These are phyloP conservation scores for Strigomonas oncopelti DNA, from an alignment of 208 protist genomes.

Conservation along the genomic window DNA sequence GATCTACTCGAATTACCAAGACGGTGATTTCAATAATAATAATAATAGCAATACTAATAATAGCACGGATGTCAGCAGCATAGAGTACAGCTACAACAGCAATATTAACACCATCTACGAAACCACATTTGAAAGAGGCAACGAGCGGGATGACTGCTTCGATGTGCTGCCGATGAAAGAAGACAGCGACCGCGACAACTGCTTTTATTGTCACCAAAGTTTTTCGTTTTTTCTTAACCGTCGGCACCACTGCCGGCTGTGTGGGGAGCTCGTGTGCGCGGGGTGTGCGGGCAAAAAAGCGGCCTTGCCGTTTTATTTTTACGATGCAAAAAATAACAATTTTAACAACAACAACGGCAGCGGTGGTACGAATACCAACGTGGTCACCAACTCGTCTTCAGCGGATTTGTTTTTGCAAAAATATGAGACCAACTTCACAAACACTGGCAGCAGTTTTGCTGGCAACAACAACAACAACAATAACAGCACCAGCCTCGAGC, in stretches of 20 bases:
- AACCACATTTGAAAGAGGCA: constrained; percentile 39
- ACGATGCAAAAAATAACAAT: constrained; percentile 10
- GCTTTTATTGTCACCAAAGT: constrained; percentile 61
- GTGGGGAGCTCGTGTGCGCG: constrained; percentile 89
- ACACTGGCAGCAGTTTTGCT: neutral
- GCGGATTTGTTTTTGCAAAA: too few species aligned
- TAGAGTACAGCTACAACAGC: neutral
- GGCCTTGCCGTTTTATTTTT: constrained; percentile 62
- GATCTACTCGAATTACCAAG: neutral
- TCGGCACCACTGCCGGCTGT: constrained; percentile 91
- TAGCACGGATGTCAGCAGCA: neutral
- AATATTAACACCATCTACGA: constrained; percentile 37
- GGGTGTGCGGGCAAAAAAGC: constrained; percentile 75
- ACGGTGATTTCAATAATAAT: neutral
- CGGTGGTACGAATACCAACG: constrained; percentile 9
- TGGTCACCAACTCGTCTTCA: neutral
- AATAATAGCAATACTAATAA: neutral
- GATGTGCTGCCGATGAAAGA: constrained; percentile 54
- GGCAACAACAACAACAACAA: constrained; percentile 3
- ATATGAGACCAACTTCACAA: too few species aligned
- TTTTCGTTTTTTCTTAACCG: constrained; percentile 84
- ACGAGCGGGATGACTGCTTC: constrained; percentile 87
- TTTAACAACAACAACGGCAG: constrained; percentile 16
- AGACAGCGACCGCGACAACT: constrained; percentile 54
- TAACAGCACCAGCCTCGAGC: constrained; percentile 23